Base-by-base conservation (phyloP, 345 rosid genomes). In the Moricandia moricandioides region DNA sequence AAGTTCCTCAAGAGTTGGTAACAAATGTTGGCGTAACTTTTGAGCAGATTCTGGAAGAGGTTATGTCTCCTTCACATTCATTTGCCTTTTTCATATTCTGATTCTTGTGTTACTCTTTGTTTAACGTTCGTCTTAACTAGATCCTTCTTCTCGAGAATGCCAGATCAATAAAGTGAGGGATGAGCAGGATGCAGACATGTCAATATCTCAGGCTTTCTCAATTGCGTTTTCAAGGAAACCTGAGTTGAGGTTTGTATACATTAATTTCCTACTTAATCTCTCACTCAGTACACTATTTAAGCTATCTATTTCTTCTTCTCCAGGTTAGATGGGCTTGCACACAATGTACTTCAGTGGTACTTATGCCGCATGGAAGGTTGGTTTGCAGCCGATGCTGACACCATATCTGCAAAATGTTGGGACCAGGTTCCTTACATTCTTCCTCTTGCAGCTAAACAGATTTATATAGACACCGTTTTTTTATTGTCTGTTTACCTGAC, bases 341-440 rank as follows among this genome's bases (percentile, higher is more conserved):
- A 86, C 59, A 88, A 88, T 81, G 98, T 92, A 58, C 96, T 95
- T 26, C 99, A 95, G 30, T 95, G 99, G 99, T 95, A 95, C 68
- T 67, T 92, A 29, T 92, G 99, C 83, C 89, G 98, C 79, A 95
- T 95, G 98, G 98, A 95, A 83, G 99, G 99, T 8, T 92, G 99
- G 98, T 95, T 95, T 83, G 98, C 98, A 35, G 92, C 99, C 3
- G 98, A 95, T 88, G 89, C 99, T 18, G 98, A 95, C 34, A 90
- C 93, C 54, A 95, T 95, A 64, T 92, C 99, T 4, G 83, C 88
- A 34, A 89, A 83, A 74, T 73, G 88, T 79, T 95, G 99, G 99
- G 99, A 95, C 75, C 84, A 91, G 88, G 98, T 82, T 56, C 1
- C 59, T 71, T 58, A 30, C 65, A 10, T 63, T 21, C n/a, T 5